These are phyloP conservation scores for Phytophthora foliorum DNA, from an alignment of 352 stramenopile species.

Conservation along the genomic window DNA sequence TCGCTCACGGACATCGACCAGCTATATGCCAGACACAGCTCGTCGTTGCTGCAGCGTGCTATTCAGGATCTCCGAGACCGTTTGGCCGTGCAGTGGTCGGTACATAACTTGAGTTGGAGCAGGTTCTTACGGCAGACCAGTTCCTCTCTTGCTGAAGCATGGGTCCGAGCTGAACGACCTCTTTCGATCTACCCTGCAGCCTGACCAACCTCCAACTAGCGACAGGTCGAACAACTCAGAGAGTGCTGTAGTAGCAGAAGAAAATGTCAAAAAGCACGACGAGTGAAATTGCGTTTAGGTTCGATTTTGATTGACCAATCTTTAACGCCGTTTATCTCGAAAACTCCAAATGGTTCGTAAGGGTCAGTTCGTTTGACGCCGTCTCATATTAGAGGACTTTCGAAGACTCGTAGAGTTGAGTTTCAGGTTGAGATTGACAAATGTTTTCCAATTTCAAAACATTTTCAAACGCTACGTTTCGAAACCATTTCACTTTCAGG, in stretches of 20 bases:
- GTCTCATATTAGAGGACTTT: too few relatives aligned
- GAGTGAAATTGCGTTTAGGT: too few relatives aligned
- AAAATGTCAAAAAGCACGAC: conserved; percentile 10
- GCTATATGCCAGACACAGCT: conserved; percentile 48
- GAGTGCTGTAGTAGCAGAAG: conserved; percentile 1
- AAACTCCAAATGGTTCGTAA: too few relatives aligned
- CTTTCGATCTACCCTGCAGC: conserved; percentile 24
- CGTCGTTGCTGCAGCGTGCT: conserved; percentile 31
- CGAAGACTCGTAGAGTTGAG: too few relatives aligned
- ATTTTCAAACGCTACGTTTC: neutral
- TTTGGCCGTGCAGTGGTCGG: conserved; percentile 52
- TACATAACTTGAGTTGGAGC: conserved; percentile 33
- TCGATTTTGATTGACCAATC: too few relatives aligned
- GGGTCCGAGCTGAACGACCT: conserved; percentile 20
- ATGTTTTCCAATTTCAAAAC: too few relatives aligned
- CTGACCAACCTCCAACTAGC: conserved; percentile 1
- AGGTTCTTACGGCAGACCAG: conserved; percentile 32
- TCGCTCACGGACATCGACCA: conserved; percentile 10
- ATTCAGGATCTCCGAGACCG: conserved; percentile 31
- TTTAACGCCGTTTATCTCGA: too few relatives aligned
- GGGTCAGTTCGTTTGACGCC: too few relatives aligned
- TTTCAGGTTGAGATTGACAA: too few relatives aligned
- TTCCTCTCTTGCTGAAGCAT: conserved; percentile 19
- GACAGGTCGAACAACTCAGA: conserved; percentile 3
- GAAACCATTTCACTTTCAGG: neutral